Evolutionary conservation across 306 rosid species (phyloP), one percentile per base, ranked within the genome.

Genomic region (Coriaria nepalensis): DNA sequence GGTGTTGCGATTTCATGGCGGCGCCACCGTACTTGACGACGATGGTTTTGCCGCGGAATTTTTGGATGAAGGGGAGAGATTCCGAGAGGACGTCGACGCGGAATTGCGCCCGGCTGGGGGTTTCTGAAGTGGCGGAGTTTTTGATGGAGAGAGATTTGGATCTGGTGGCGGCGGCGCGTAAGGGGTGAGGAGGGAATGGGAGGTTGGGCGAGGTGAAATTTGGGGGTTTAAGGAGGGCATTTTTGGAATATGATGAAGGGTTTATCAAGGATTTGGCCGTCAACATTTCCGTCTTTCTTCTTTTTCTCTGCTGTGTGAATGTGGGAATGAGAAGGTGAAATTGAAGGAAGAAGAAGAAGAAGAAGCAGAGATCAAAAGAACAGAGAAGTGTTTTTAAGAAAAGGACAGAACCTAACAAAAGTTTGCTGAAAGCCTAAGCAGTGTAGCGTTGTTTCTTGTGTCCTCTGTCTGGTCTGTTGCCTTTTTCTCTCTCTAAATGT

Each of bases 11-110:
- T 43, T 88, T 84, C 97, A 88, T 88, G 52, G 97, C 95, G 37
- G 97, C 95, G 60, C 93, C 97, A 0, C 97, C 95, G 43, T 88
- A 88, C 67, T 84, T 88, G 52, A 88, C 95, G 0, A 84, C 95
- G 43, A 84, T 77, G n/a, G 86, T 88, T 37, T 88, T 88, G 54
- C 97, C 97, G 0, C 95, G 64, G 55, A 88, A 88, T 54, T 84
- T 88, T 60, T 84, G 97, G 52, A 88, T 88, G 77, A 88, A 88
- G 6, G 97, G 97, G 8, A 88, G 86, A 2, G 97, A 81, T 60
- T 88, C 97, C 0, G 95, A 70, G 55, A 84, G 93, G 61, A 88
- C 73, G 65, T 88, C 97, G 10, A 88, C 95, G 13, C 97, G 86
- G 75, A 74, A 73, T 66, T 88, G 84, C 37, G 81, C 90, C 45